phyloP scores from a whole-genome alignment of 176 grass and related monocot genomes.

The Phoenix roebelenii region DNA sequence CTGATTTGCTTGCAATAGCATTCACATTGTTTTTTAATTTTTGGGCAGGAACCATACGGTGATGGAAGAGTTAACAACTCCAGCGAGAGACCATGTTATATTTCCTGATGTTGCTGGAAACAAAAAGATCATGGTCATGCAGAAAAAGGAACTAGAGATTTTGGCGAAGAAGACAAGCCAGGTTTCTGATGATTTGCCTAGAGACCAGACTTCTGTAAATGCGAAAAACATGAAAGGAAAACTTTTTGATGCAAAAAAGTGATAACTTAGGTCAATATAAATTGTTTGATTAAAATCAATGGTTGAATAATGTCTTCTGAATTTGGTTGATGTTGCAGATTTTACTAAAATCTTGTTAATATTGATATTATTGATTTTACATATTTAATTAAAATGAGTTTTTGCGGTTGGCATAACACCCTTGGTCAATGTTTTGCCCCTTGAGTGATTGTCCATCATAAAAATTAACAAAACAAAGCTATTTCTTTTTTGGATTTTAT shows the following conservation, averaged over 20 bases:
- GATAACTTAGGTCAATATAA: too few relatives aligned
- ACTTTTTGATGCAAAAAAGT: too few relatives aligned
- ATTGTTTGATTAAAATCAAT: neutral
- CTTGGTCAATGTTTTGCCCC: too few relatives aligned
- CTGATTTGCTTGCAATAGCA: neutral
- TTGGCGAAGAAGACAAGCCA: conserved; percentile 29
- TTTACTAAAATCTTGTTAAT: too few relatives aligned
- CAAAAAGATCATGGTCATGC: conserved; percentile 12
- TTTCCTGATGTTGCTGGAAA: conserved; percentile 42
- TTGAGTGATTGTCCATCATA: too few relatives aligned
- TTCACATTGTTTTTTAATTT: conserved; percentile 12
- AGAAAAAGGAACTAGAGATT: conserved; percentile 15
- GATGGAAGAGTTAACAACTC: conserved; percentile 30
- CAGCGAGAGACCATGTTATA: conserved; percentile 45
- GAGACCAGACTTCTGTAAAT: conserved; percentile 15
- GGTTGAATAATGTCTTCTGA: neutral
- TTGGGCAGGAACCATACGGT: conserved; percentile 47
- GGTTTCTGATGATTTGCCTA: conserved; percentile 17
- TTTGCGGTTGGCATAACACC: too few relatives aligned
- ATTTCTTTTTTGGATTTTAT: too few relatives aligned
- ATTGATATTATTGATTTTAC: too few relatives aligned
- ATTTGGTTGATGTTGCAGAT: neutral
- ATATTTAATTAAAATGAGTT: too few relatives aligned
- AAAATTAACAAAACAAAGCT: too few relatives aligned
- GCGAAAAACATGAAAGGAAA: conserved; percentile 2